These are phyloP conservation scores for Sarocladium oryzae DNA, from an alignment of 2,329 filamentous ascomycete genomes.

Conservation along the genomic window DNA sequence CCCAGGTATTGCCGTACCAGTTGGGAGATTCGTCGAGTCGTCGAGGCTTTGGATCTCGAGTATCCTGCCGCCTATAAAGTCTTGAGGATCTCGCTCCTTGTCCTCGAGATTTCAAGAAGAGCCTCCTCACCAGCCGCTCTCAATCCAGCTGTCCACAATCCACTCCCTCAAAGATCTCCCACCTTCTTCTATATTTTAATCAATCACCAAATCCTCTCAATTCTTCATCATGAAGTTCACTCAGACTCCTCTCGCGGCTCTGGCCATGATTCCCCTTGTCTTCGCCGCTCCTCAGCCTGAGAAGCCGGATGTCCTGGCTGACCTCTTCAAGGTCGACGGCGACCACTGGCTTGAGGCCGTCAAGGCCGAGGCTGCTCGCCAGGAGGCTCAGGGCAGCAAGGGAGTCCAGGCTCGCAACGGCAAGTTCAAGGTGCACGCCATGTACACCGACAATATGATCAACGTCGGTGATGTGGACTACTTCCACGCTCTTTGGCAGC, in stretches of 20 bases:
- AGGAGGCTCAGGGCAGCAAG: neutral
- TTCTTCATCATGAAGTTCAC: slow-evolving; percentile 3
- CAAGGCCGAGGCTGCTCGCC: neutral
- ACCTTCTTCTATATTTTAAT: too few relatives aligned
- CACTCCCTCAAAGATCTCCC: too few relatives aligned
- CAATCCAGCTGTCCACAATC: too few relatives aligned
- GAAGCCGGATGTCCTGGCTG: neutral
- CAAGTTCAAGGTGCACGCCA: slow-evolving; percentile 2
- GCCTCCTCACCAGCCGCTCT: too few relatives aligned
- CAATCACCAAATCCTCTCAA: too few relatives aligned
- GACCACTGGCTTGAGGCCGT: neutral
- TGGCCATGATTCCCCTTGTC: neutral
- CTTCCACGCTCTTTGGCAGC: neutral
- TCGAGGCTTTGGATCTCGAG: too few relatives aligned
- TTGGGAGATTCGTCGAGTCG: too few relatives aligned
- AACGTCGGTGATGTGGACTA: neutral
- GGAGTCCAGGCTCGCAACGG: neutral
- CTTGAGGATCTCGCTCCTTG: too few relatives aligned
- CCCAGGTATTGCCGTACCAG: too few relatives aligned
- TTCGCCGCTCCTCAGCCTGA: neutral
- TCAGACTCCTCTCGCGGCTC: neutral
- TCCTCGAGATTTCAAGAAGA: too few relatives aligned
- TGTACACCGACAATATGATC: slow-evolving; percentile 4
- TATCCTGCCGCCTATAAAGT: too few relatives aligned
- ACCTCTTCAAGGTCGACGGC: slow-evolving; percentile 2